phyloP scores from a whole-genome alignment of 441 rosid species.

The Euphorbia celastroides region DNA sequence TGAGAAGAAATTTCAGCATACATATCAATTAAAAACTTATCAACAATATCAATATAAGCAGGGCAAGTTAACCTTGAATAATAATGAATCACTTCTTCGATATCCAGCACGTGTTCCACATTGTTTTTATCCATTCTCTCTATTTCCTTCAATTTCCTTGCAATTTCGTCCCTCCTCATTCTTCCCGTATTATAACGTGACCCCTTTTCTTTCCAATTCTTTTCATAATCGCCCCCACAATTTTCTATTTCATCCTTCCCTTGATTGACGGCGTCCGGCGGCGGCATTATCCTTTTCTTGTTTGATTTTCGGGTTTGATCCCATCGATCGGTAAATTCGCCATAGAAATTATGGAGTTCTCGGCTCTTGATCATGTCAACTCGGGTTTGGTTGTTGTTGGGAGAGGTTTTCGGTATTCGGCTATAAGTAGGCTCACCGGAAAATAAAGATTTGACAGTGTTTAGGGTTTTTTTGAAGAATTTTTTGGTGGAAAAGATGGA shows the following conservation, averaged over 20 bases:
- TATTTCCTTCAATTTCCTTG: conserved; percentile 58
- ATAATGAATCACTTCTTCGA: conserved; percentile 68
- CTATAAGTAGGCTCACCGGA: conserved; percentile 34
- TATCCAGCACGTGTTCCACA: conserved; percentile 60
- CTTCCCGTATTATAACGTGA: conserved; percentile 11
- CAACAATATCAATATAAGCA: conserved; percentile 65
- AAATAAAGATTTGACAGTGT: conserved; percentile 52
- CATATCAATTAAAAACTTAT: conserved; percentile 65
- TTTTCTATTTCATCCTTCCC: neutral
- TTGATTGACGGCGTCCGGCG: conserved; percentile 3
- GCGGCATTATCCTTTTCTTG: conserved; percentile 15
- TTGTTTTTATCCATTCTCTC: conserved; percentile 57
- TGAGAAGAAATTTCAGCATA: conserved; percentile 38
- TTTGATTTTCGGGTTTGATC: conserved; percentile 12
- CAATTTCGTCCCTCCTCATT: conserved; percentile 20
- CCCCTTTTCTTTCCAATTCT: neutral
- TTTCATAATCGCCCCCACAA: neutral
- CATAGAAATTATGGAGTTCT: conserved; percentile 35
- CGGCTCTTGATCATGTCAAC: conserved; percentile 11
- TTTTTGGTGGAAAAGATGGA: conserved; percentile 58
- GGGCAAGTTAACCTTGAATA: conserved; percentile 75
- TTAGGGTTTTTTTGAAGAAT: conserved; percentile 53
- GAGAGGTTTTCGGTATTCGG: conserved; percentile 56
- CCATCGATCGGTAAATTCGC: conserved; percentile 33
- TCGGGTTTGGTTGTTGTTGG: conserved; percentile 2